phyloP scores from a whole-genome alignment of 441 rosid species.

The Oxalis stricta region DNA sequence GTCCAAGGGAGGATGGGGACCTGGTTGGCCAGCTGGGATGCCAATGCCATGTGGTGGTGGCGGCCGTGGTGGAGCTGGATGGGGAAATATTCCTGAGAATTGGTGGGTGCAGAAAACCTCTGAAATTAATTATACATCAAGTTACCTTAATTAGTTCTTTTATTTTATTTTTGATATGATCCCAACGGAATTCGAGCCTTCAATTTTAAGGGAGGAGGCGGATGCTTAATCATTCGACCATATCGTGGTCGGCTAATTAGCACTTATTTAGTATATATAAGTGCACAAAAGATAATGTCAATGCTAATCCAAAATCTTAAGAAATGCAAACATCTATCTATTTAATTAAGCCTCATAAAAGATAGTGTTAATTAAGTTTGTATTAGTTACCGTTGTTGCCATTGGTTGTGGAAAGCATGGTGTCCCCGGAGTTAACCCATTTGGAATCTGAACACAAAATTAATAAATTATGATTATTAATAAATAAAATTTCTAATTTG shows the following conservation, averaged over 20 bases:
- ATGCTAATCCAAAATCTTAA: conserved; percentile 3
- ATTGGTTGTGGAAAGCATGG: conserved; percentile 38
- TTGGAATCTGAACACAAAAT: conserved; percentile 28
- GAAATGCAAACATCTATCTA: conserved; percentile 13
- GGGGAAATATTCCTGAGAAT: conserved; percentile 35
- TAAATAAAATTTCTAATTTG: not conserved
- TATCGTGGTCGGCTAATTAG: no score
- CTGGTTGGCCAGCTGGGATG: conserved; percentile 22
- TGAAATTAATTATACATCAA: conserved; percentile 7
- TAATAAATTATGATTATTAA: not conserved
- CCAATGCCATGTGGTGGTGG: conserved; percentile 37
- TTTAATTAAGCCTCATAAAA: conserved; percentile 20
- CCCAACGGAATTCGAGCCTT: no score
- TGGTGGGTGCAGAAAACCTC: conserved; percentile 45
- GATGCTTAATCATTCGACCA: no score
- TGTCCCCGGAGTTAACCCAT: conserved; percentile 32
- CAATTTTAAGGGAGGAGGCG: no score
- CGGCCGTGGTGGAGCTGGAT: no score
- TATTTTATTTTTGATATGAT: not conserved
- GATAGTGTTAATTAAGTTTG: conserved; percentile 1
- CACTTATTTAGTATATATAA: no score
- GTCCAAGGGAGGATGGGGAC: conserved; percentile 43
- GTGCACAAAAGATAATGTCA: not conserved
- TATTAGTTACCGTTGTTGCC: conserved; percentile 28
- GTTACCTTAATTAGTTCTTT: not conserved